Evolutionary conservation across 2,329 filamentous ascomycete species (phyloP).

Genomic region (Alternaria alternata): DNA sequence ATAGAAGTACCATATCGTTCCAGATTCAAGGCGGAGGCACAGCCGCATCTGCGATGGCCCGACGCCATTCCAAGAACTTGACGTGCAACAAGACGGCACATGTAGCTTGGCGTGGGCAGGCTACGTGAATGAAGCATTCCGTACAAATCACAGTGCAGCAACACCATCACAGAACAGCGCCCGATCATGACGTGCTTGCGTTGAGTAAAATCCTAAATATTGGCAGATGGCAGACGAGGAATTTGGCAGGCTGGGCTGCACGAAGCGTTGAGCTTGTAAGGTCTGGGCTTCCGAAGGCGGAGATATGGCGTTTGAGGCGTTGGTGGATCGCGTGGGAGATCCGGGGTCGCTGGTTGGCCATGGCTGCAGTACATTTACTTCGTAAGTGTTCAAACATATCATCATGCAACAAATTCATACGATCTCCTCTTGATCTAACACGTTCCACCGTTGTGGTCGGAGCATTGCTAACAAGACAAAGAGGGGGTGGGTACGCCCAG

Average conservation of each 20-base stretch:
- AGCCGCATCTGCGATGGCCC: conserved; percentile 28
- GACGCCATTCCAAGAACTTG: conserved; percentile 21
- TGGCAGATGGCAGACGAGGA: conserved; percentile 28
- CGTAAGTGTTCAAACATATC: background rate
- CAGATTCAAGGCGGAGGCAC: conserved; percentile 26
- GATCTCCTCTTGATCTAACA: background rate
- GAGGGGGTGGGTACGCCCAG: background rate
- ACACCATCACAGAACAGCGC: conserved; percentile 20
- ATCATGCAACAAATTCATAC: background rate
- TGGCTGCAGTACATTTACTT: background rate
- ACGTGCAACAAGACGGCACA: conserved; percentile 23
- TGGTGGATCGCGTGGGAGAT: conserved; percentile 4
- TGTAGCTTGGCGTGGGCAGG: conserved; percentile 32
- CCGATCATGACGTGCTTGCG: conserved; percentile 32
- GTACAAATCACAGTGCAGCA: conserved; percentile 31
- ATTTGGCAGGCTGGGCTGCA: conserved; percentile 28
- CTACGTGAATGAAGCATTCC: conserved; percentile 11
- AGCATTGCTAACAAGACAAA: background rate
- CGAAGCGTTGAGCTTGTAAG: conserved; percentile 39
- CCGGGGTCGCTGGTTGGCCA: conserved; percentile 12
- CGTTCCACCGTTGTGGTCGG: background rate
- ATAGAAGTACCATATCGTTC: conserved; percentile 26
- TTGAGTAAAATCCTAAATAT: conserved; percentile 22
- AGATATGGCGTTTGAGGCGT: conserved; percentile 21
- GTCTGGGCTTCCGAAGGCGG: conserved; percentile 35